These are phyloP conservation scores for Cytospora piceicola DNA, from an alignment of 2,329 filamentous ascomycete genomes.

Conservation along the genomic window DNA sequence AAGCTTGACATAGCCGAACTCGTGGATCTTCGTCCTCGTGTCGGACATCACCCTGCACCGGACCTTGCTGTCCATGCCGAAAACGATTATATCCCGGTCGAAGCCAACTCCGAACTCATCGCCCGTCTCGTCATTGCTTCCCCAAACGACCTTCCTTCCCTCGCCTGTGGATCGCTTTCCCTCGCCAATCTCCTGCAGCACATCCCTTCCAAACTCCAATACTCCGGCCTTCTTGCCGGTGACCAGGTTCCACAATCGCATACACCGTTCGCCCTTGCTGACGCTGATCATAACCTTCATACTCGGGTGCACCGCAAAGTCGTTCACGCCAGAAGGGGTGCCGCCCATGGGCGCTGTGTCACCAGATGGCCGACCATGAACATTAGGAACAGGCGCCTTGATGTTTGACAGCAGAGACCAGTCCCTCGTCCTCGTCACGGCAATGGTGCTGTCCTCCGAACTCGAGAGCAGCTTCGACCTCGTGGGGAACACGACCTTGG, in stretches of 20 bases:
- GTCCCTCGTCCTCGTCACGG: slow-evolving; percentile 83
- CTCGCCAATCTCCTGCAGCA: slow-evolving; percentile 77
- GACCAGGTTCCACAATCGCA: slow-evolving; percentile 95
- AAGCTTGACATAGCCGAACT: slow-evolving; percentile 71
- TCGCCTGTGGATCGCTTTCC: slow-evolving; percentile 78
- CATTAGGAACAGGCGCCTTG: slow-evolving; percentile 84
- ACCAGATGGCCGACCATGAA: slow-evolving; percentile 78
- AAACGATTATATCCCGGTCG: slow-evolving; percentile 82
- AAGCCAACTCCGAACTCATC: slow-evolving; percentile 91
- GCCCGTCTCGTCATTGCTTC: slow-evolving; percentile 65
- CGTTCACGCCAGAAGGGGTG: slow-evolving; percentile 86
- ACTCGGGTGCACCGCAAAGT: slow-evolving; percentile 93
- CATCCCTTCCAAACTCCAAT: slow-evolving; percentile 76
- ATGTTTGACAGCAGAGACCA: slow-evolving; percentile 87
- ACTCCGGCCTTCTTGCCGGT: slow-evolving; percentile 96
- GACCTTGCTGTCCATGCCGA: slow-evolving; percentile 84
- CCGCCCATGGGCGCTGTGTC: slow-evolving; percentile 85
- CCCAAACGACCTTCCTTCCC: slow-evolving; percentile 82
- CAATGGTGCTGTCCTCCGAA: slow-evolving; percentile 89
- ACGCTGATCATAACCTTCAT: slow-evolving; percentile 97
- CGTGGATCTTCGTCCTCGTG: slow-evolving; percentile 78
- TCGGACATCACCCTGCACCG: slow-evolving; percentile 73
- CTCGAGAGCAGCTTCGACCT: slow-evolving; percentile 86
- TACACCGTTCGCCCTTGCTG: slow-evolving; percentile 83
- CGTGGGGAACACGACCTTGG: slow-evolving; percentile 78